Conservation (phyloP, 2,329 filamentous ascomycete species). For the Knoxdaviesia capensis region DNA sequence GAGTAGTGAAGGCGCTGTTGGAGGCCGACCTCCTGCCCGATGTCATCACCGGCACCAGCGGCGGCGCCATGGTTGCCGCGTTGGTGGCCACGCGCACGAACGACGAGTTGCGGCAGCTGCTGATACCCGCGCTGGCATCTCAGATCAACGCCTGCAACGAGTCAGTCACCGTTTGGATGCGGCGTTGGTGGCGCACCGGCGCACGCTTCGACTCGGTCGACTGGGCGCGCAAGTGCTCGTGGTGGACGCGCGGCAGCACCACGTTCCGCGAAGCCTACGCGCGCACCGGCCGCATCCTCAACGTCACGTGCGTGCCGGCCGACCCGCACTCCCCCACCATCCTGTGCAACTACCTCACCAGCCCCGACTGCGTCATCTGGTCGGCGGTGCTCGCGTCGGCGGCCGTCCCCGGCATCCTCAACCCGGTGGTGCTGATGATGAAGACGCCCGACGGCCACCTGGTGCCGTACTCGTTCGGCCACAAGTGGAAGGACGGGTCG, state of each 20-base stretch:
- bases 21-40: constrained; percentile 74
- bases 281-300: constrained; percentile 80
- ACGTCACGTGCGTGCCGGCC: constrained; percentile 87
- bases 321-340: constrained; percentile 88
- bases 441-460: constrained; percentile 61
- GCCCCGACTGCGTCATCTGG: constrained; percentile 96
- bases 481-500: constrained; percentile 98
- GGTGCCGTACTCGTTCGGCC: constrained; percentile 83
- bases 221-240: constrained; percentile 69
- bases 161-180: constrained; percentile 51
- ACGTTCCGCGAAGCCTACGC: constrained; percentile 93
- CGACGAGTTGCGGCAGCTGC: constrained; percentile 65
- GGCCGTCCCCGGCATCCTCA: constrained; percentile 86
- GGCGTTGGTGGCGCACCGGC: constrained; percentile 78
- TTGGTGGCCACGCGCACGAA: constrained; percentile 79
- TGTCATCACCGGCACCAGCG: constrained; percentile 91
- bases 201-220: constrained; percentile 86
- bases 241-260: constrained; percentile 81
- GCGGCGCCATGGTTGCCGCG: constrained; percentile 75
- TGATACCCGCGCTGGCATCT: constrained; percentile 71
- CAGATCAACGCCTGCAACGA: constrained; percentile 78
- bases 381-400: constrained; percentile 87
- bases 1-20: constrained; percentile 72
- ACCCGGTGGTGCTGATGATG: constrained; percentile 85
- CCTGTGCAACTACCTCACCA: constrained; percentile 84